Evolutionary conservation across 2,329 filamentous ascomycete species (phyloP).

Genomic region (Trichoderma brevicompactum): DNA sequence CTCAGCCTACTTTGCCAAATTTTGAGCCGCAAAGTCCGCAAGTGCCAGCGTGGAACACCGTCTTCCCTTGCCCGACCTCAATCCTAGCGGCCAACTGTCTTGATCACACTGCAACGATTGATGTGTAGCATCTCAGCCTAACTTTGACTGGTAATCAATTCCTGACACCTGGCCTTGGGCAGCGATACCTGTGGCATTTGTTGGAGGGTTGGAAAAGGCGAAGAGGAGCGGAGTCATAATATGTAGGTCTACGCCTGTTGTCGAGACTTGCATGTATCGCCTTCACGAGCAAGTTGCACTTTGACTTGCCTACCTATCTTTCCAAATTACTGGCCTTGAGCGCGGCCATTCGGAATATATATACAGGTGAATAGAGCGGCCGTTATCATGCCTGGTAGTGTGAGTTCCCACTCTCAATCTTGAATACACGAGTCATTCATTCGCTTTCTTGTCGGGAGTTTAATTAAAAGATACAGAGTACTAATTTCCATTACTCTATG

Average conservation of each 20-base stretch:
- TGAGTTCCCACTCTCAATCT: neutral
- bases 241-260: slow-evolving; percentile 21
- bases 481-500: slow-evolving; percentile 1
- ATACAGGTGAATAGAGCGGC: neutral
- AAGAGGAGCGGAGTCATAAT: slow-evolving; percentile 19
- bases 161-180: slow-evolving; percentile 34
- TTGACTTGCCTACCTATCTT: neutral
- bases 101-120: slow-evolving; percentile 12
- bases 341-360: neutral
- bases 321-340: neutral
- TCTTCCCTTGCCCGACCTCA: slow-evolving; percentile 9
- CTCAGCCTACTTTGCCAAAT: neutral
- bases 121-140: slow-evolving; percentile 35
- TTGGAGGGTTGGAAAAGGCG: neutral
- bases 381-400: neutral
- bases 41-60: neutral
- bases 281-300: neutral
- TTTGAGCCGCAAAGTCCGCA: slow-evolving; percentile 24
- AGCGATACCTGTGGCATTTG: slow-evolving; percentile 32
- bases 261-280: slow-evolving; percentile 6
- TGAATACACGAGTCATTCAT: neutral
- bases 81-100: neutral
- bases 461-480: neutral
- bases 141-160: slow-evolving; percentile 30
- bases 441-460: neutral